Percentiles rank a stretch among this genome's conserved stretches.
Conservation (phyloP, 495 filamentous ascomycete species). For the Articulospora tetracladia region DNA sequence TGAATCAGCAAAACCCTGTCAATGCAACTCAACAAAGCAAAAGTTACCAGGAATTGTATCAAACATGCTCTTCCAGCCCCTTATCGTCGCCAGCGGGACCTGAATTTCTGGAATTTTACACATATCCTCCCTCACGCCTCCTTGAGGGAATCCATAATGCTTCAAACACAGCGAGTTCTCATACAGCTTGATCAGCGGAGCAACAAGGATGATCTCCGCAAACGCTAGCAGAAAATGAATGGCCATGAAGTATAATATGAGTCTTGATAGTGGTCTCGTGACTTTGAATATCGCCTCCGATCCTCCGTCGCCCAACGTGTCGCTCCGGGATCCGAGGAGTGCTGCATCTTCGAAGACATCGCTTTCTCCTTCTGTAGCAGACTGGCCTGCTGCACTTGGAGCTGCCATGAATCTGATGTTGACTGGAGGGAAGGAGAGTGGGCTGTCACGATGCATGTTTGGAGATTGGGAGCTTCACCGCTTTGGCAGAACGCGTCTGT, state of each 20-base stretch:
- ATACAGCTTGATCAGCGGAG: conserved; percentile 22
- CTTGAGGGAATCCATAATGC: conserved; percentile 15
- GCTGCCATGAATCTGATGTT: background rate
- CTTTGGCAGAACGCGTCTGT: too few species aligned
- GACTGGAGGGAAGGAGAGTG: background rate
- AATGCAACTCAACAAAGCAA: background rate
- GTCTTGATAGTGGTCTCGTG: background rate
- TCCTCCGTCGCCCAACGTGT: background rate
- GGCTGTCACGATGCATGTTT: background rate
- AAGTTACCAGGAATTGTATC: conserved; percentile 25
- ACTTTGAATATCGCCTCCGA: background rate
- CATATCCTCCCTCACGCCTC: conserved; percentile 12
- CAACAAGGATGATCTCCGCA: conserved; percentile 22
- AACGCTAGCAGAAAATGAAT: conserved; percentile 25
- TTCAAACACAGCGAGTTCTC: conserved; percentile 20
- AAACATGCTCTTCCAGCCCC: conserved; percentile 25
- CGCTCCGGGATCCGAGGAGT: background rate
- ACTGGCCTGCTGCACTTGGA: background rate
- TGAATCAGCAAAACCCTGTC: conserved; percentile 7
- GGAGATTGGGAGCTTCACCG: too few species aligned
- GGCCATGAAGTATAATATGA: conserved; percentile 17
- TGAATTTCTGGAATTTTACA: conserved; percentile 25
- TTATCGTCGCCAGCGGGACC: conserved; percentile 13
- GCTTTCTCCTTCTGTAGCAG: background rate
- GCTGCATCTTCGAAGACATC: background rate